phyloP scores from a whole-genome alignment of 2,329 filamentous ascomycete species.

The Xylariaceae sp. region DNA sequence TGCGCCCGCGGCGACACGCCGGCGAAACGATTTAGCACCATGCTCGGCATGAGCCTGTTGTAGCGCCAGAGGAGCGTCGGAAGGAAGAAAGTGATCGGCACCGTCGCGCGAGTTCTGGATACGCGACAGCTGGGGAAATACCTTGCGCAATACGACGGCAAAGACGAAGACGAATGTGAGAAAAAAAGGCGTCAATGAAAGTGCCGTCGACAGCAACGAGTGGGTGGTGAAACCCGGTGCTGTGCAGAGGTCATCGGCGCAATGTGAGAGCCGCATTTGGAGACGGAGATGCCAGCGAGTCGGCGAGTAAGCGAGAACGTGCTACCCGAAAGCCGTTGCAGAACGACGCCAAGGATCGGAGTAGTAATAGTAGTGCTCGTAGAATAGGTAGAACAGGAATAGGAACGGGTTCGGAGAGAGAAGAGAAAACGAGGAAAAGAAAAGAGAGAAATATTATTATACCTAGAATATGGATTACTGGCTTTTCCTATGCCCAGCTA shows the following conservation, averaged over 20 bases:
- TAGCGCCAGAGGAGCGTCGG: slow-evolving; percentile 55
- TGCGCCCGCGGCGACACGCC: slow-evolving; percentile 54
- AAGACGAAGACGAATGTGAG: slow-evolving; percentile 62
- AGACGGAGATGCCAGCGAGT: not conserved
- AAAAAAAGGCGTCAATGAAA: slow-evolving; percentile 65
- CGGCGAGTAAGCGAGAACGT: not conserved
- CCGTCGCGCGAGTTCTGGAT: slow-evolving; percentile 48
- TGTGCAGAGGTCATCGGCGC: slow-evolving; percentile 55
- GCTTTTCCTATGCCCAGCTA: slow-evolving; percentile 20
- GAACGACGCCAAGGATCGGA: slow-evolving; percentile 1
- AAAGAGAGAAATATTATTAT: not conserved
- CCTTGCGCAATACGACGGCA: slow-evolving; percentile 56
- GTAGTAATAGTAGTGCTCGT: not conserved
- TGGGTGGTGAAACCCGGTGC: slow-evolving; percentile 40
- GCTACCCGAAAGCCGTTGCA: not conserved
- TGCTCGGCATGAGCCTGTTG: slow-evolving; percentile 56
- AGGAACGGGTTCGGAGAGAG: no score
- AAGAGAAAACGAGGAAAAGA: no score
- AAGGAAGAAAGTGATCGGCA: slow-evolving; percentile 56
- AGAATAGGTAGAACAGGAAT: not conserved
- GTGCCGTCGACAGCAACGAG: slow-evolving; percentile 41
- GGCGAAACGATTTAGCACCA: slow-evolving; percentile 45
- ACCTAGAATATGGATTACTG: not conserved
- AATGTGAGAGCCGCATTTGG: slow-evolving; percentile 41
- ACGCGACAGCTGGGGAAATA: slow-evolving; percentile 68